Evolutionary conservation across 768 basidiomycete genomes (phyloP), one percentile per base, ranked within the genome.

Genomic region (Mycena crocata): DNA sequence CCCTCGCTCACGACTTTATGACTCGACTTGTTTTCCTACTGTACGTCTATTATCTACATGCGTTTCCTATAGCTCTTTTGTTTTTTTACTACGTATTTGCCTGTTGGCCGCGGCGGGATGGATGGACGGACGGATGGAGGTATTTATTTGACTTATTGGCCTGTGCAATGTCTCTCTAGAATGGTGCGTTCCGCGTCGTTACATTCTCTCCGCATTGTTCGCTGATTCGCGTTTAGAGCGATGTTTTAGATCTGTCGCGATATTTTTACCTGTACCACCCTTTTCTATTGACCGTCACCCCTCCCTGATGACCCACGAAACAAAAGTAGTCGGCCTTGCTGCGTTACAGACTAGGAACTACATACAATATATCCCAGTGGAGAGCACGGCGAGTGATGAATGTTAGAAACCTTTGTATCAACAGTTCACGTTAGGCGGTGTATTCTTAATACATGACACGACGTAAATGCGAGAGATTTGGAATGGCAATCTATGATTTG

Each of bases 91-190:
- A 12, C 17, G 5, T 55, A 50, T 10, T 54, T 23, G 8, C 24
- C 5, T 23, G 39, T 13, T 54, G 61, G 61, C 51, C n/a, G n/a
- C 49, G 48, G 57, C 24, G 10, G 54, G 30, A 34, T 23, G 14
- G 24, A 30, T 37, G 67, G 62, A 64, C n/a, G 62, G 62, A 64
- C 31, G 67, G 52, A 59, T 12, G 62, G 52, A 23, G 68, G 64
- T 70, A 70, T 70, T 70, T 70, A 70, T 70, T 66, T 32, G 64
- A 65, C 55, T 62, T 66, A 66, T 62, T 66, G 31, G 12, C 50
- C 37, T 23, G 24, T 4, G 45, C 28, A 10, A 21, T n/a, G n/a
- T n/a, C 19, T 14, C 26, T 48, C 30, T 65, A 66, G 64, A 69
- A 12, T n/a, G 59, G 64, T 67, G 60, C 17, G 59, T 64, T n/a